phyloP scores from a whole-genome alignment of 352 stramenopile genomes.

The Pythium volutum region DNA sequence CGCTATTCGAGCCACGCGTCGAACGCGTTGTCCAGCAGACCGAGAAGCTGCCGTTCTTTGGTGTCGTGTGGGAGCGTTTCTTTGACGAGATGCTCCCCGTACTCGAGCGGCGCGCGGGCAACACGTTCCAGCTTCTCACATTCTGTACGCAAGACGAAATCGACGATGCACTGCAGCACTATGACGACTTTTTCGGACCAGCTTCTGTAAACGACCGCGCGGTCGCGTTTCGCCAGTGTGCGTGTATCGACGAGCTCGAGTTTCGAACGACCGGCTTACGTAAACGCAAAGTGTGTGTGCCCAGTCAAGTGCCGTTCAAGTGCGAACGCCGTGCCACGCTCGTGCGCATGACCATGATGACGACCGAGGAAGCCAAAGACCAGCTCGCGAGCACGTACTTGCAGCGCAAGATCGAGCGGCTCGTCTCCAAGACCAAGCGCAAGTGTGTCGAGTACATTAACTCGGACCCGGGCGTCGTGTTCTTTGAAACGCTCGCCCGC shows the following conservation, averaged over 20 bases:
- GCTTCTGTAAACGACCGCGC: conserved; percentile 29
- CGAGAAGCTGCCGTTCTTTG: conserved; percentile 49
- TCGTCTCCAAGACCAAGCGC: conserved; percentile 47
- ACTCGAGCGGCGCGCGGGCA: conserved; percentile 31
- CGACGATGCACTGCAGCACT: conserved; percentile 52
- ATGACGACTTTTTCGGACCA: conserved; percentile 50
- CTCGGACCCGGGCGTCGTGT: conserved; percentile 37
- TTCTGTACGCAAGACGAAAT: conserved; percentile 41
- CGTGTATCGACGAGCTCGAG: conserved; percentile 44
- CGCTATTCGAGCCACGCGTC: conserved; percentile 46
- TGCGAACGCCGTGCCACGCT: conserved; percentile 49
- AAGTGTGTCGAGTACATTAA: conserved; percentile 66
- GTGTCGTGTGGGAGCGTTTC: conserved; percentile 54
- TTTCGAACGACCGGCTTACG: conserved; percentile 17
- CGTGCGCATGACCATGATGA: conserved; percentile 61
- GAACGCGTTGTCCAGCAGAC: conserved; percentile 32
- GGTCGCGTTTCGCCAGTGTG: conserved; percentile 40
- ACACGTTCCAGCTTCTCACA: conserved; percentile 23
- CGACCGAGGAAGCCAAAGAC: conserved; percentile 57
- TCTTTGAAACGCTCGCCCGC: conserved; percentile 47
- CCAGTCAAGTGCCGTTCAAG: conserved; percentile 33
- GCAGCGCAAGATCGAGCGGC: conserved; percentile 41
- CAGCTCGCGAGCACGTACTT: conserved; percentile 60
- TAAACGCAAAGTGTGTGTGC: conserved; percentile 47
- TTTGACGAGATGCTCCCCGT: conserved; percentile 40